A percentile compares a stretch with the other conserved stretches of the same genome.
phyloP scores from a whole-genome alignment of 306 rosid genomes.

The Malus domestica region DNA sequence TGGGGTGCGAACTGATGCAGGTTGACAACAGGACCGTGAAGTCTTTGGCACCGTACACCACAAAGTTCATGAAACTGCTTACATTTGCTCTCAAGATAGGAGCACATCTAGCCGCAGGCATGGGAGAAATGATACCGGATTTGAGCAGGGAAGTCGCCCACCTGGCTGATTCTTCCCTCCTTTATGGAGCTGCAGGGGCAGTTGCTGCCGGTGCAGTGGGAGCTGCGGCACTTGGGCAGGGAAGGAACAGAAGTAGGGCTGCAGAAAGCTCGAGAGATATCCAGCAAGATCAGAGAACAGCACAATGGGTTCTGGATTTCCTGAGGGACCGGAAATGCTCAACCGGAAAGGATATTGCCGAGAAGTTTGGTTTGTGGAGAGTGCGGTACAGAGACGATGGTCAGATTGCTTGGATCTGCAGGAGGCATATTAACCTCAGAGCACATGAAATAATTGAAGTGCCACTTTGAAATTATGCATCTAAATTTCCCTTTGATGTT shows the following conservation, averaged over 20 bases:
- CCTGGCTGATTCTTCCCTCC: constrained; percentile 63
- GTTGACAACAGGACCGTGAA: constrained; percentile 71
- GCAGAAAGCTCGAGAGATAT: constrained; percentile 53
- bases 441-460: constrained; percentile 83
- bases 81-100: constrained; percentile 89
- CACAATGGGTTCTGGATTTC: constrained; percentile 94
- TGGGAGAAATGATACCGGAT: constrained; percentile 95
- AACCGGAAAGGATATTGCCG: constrained; percentile 83
- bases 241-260: constrained; percentile 37
- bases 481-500: background rate
- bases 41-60: constrained; percentile 81
- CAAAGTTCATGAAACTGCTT: constrained; percentile 76
- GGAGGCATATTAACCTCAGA: constrained; percentile 75
- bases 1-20: constrained; percentile 87
- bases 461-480: constrained; percentile 43
- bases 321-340: constrained; percentile 75
- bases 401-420: constrained; percentile 83
- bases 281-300: constrained; percentile 64
- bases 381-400: constrained; percentile 83
- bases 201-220: constrained; percentile 63
- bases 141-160: constrained; percentile 85
- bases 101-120: constrained; percentile 91
- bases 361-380: constrained; percentile 87
- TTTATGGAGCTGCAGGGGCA: constrained; percentile 56
- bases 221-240: constrained; percentile 50